Evolutionary conservation across 805 yeast genomes (phyloP), one percentile per base, ranked within the genome.

Genomic region (Candida montana): DNA sequence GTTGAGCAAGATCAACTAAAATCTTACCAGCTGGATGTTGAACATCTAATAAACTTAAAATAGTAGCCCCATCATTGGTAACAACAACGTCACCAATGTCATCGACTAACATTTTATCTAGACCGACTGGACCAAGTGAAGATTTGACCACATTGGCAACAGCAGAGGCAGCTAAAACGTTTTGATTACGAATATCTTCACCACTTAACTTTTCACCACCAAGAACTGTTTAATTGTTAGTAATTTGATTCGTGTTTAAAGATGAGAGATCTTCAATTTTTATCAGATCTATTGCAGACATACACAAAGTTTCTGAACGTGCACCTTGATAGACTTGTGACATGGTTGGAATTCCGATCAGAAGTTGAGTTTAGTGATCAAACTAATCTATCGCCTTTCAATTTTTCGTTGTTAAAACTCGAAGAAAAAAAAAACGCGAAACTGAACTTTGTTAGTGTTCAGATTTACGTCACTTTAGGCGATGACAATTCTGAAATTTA

Each of bases 1-100:
- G 98, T 64, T 93, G 96, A 2, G 99, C 99, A 58, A 93, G 74
- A 59, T 93, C 98, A 37, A 93, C 99, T 44, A 93, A 71, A 54
- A 93, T 93, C 68, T 89, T 91, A 15, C 98, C 99, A 1, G 99
- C 99, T 28, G 99, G 99, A 63, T 93, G 99, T 66, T 93, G 96
- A 39, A 93, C 98, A 61, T 93, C 99, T 50, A 93, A 71, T 40
- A 95, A 67, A 9, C 88, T 75, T 49, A 93, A 71, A 55, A 93
- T 93, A 5, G 99, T 93, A 45, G 99, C 99, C 51, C 99, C 99
- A 65, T 93, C 99, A 65, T 93, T 93, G 35, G 99, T 93, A 38
- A 93, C 97, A 6, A 96, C 90, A 35, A 93, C 97, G 66, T 95
- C 99, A 49, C 99, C 99, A 65, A 93, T 95, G 58, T 93, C 99